Conservation (phyloP, 2,329 filamentous ascomycete species). For the Xylariaceae sp. region DNA sequence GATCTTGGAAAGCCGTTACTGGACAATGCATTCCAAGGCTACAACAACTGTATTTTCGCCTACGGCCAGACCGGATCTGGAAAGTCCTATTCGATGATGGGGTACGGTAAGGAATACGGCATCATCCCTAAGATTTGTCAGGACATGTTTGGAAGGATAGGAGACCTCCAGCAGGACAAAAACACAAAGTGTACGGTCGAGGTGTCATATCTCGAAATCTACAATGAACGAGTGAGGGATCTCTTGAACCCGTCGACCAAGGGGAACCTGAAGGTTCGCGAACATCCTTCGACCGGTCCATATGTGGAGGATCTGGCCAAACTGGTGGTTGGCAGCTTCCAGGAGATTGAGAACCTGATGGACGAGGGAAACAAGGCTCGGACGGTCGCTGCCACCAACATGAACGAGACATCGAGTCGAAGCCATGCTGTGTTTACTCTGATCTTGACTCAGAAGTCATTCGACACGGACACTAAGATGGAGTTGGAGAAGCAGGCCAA, state of each 20-base stretch:
- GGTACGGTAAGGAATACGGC: constrained; percentile 89
- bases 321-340: constrained; percentile 83
- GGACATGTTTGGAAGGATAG: constrained; percentile 91
- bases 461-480: constrained; percentile 90
- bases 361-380: constrained; percentile 98
- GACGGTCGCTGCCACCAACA: constrained; percentile 97
- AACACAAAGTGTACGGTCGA: constrained; percentile 86
- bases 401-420: constrained; percentile 98
- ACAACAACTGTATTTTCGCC: constrained; percentile 99
- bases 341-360: constrained; percentile 96
- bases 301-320: constrained; percentile 98
- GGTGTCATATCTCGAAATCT: constrained; percentile 97
- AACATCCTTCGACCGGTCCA: constrained; percentile 93
- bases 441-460: constrained; percentile 88
- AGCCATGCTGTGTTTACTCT: constrained; percentile 98
- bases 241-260: constrained; percentile 92
- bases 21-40: constrained; percentile 96
- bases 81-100: constrained; percentile 99
- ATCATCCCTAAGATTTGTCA: constrained; percentile 96
- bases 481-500: constrained; percentile 96
- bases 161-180: constrained; percentile 60
- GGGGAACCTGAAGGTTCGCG: constrained; percentile 91
- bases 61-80: constrained; percentile 98
- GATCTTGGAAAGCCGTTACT: constrained; percentile 85
- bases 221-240: constrained; percentile 96